phyloP scores from a whole-genome alignment of 73 alveolate species.

The Tetrahymena malaccensis region DNA sequence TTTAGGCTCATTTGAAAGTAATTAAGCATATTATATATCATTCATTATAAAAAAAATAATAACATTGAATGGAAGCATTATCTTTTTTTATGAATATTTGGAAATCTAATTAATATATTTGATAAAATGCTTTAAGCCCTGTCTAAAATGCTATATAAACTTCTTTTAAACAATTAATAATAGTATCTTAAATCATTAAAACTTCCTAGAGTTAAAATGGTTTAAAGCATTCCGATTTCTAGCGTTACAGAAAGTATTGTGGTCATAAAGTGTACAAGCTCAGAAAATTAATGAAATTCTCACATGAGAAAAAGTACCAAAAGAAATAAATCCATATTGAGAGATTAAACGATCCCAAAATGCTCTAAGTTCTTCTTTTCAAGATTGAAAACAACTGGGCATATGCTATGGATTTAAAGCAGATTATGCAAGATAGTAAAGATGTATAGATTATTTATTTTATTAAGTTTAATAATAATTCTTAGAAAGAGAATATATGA shows the following conservation, averaged over 20 bases:
- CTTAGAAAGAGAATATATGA: not conserved
- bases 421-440: not conserved
- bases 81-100: not conserved
- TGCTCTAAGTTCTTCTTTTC: not conserved
- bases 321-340: not conserved
- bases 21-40: not conserved
- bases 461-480: not conserved
- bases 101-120: not conserved
- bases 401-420: not conserved
- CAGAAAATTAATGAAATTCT: not conserved
- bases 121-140: not conserved
- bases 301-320: not conserved
- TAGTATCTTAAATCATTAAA: not conserved
- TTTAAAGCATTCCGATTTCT: not conserved
- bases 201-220: not conserved
- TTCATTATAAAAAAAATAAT: too few species aligned
- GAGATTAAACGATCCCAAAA: not conserved
- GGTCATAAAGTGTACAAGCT: not conserved
- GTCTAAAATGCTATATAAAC: not conserved
- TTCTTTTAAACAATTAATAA: not conserved
- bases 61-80: not conserved
- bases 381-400: not conserved
- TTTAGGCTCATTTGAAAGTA: not conserved
- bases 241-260: not conserved
- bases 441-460: not conserved